Conservation (phyloP, 805 yeast species). For the Wickerhamiella sorbophila region DNA sequence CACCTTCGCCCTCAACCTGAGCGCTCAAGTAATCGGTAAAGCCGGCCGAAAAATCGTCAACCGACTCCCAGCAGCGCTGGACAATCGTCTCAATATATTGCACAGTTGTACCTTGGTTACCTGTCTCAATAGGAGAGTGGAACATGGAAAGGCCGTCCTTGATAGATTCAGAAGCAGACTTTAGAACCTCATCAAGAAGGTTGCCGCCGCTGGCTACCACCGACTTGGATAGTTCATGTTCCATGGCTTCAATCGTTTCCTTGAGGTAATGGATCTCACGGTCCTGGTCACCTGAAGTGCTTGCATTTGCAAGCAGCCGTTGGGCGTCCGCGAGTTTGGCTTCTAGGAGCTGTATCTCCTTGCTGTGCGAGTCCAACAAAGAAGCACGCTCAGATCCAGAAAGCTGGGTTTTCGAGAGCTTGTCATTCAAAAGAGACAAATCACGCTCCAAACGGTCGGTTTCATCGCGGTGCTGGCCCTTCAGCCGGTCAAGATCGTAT, state of each 20-base stretch:
- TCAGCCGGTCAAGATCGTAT: conserved; percentile 58
- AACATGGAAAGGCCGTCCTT: conserved; percentile 59
- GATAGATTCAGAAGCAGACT: conserved; percentile 52
- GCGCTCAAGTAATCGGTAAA: conserved; percentile 46
- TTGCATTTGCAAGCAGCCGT: conserved; percentile 23
- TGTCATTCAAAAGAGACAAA: conserved; percentile 43
- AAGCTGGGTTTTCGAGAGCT: conserved; percentile 39
- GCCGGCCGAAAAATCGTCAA: conserved; percentile 67
- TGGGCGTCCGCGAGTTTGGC: conserved; percentile 17
- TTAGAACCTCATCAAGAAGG: conserved; percentile 55
- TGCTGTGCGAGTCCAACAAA: conserved; percentile 16
- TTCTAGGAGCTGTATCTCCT: conserved; percentile 14
- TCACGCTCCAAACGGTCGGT: conserved; percentile 52
- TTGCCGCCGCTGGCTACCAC: conserved; percentile 21
- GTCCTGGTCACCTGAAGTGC: conserved; percentile 48
- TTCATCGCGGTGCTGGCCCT: conserved; percentile 50
- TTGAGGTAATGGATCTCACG: conserved; percentile 66
- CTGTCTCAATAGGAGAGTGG: conserved; percentile 70
- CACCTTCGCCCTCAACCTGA: conserved; percentile 56
- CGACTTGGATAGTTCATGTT: conserved; percentile 46
- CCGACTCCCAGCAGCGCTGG: conserved; percentile 54
- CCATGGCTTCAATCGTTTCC: conserved; percentile 46
- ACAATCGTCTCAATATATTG: conserved; percentile 50
- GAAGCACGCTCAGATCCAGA: conserved; percentile 14
- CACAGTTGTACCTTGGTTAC: conserved; percentile 63